Base-by-base conservation (phyloP, 805 yeast species). In the Torulaspora maleeae region DNA sequence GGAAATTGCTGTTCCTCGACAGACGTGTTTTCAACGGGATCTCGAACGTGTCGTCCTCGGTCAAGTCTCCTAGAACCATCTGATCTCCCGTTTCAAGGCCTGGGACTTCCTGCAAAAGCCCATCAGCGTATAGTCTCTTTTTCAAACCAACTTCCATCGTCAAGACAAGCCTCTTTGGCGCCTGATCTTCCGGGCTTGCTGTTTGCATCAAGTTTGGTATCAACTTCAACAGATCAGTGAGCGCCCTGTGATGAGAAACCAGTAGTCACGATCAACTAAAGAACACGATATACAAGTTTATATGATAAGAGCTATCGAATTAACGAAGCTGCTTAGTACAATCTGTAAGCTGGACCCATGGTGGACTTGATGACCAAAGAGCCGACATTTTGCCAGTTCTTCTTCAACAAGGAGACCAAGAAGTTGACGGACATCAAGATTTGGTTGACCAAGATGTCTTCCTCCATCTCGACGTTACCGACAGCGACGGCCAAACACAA, bases 341-440 rank as follows among this genome's bases (percentile, higher is more conserved):
- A 83, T 86, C 98, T 90, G 95, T 83, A 88, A 73, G 98, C 86
- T 74, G 98, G 99, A 79, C 99, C 99, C 99, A 93, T 93, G 76
- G 98, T 82, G 57, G 96, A 88, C 82, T 93, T 93, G 81, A 93
- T 84, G 72, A 90, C 97, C 76, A 93, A 80, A 71, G 99, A 93
- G 69, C 99, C 99, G 72, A 93, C 97, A 79, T 93, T 93, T 83
- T 93, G 99, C 99, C 99, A 93, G 96, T 93, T 88, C 91, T 93
- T 93, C 96, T 93, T 93, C 76, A 93, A 83, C 77, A 93, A 79
- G 62, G 99, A 93, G 64, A 93, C 99, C 75, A 93, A 86, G 84
- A 93, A 93, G 96, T 93, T 93, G 64, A 95, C 81, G 64, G 99
- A 81, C 93, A 93, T 82, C 88, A 93, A 82, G 79, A 93, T 88